Evolutionary conservation across 1,284 basidiomycete species (phyloP).

Genomic region (Fomitopsis betulina): DNA sequence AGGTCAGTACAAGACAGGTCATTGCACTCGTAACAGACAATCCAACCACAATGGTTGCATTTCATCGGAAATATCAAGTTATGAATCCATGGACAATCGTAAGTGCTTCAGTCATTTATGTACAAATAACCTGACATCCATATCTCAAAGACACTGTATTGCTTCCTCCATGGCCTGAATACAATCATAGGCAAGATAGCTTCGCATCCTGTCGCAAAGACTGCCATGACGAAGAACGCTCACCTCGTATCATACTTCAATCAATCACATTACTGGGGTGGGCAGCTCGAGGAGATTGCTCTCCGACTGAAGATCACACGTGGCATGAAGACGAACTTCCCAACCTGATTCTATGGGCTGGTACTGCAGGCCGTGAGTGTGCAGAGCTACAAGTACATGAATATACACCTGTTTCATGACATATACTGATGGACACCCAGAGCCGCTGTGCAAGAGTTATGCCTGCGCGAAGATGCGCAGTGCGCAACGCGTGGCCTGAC

Average conservation of each 20-base stretch:
- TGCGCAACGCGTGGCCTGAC: constrained; percentile 18
- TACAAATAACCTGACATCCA: neutral
- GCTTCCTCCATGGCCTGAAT: constrained; percentile 20
- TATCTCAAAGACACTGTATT: constrained; percentile 10
- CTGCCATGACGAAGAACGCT: constrained; percentile 13
- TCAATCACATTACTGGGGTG: constrained; percentile 30
- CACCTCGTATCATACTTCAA: constrained; percentile 28
- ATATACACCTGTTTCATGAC: constrained; percentile 3
- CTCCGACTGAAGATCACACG: constrained; percentile 11
- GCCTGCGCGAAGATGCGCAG: constrained; percentile 21
- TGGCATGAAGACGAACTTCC: constrained; percentile 22
- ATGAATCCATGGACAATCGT: constrained; percentile 20
- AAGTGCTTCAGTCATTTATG: constrained; percentile 13
- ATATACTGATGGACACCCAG: too few relatives aligned
- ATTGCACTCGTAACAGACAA: constrained; percentile 14
- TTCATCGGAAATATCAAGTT: constrained; percentile 5
- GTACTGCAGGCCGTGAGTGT: constrained; percentile 20
- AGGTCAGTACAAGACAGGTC: constrained; percentile 5
- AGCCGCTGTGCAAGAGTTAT: constrained; percentile 15
- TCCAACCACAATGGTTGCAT: constrained; percentile 13
- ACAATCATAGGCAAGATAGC: constrained; percentile 26
- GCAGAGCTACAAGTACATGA: constrained; percentile 12
- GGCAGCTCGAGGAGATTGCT: constrained; percentile 14
- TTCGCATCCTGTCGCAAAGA: constrained; percentile 19
- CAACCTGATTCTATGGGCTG: constrained; percentile 26